These are phyloP conservation scores for Sicyos edulis DNA, from an alignment of 306 rosid genomes.

Conservation along the genomic window DNA sequence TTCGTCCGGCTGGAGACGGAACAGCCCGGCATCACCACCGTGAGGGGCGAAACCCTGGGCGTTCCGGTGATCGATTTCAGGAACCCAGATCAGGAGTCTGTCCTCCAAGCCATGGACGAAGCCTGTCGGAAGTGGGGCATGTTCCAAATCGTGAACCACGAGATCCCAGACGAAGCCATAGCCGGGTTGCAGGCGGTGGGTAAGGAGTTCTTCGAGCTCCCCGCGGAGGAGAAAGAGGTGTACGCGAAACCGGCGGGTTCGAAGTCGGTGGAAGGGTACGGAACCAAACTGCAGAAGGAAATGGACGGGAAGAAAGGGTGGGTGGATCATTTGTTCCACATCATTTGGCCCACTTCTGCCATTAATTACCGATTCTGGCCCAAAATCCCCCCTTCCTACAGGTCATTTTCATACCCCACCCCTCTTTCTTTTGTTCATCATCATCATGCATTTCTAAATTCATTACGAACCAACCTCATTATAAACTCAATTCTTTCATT, in stretches of 20 bases:
- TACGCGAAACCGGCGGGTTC: conserved; percentile 38
- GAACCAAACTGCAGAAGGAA: conserved; percentile 53
- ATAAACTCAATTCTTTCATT: too few species aligned
- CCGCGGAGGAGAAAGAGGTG: conserved; percentile 53
- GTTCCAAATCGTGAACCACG: conserved; percentile 72
- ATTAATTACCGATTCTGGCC: conserved; percentile 65
- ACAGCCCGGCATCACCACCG: conserved; percentile 68
- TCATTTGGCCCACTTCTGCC: conserved; percentile 54
- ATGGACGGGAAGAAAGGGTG: conserved; percentile 55
- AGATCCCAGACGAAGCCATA: conserved; percentile 46
- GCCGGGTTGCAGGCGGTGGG: conserved; percentile 49
- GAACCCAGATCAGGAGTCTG: conserved; percentile 28
- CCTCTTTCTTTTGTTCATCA: too few species aligned
- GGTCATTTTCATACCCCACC: too few species aligned
- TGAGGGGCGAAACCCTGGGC: conserved; percentile 35
- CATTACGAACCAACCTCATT: too few species aligned
- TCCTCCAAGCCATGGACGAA: conserved; percentile 25
- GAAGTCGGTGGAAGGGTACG: conserved; percentile 54
- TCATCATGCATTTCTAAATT: too few species aligned
- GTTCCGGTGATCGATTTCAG: conserved; percentile 54
- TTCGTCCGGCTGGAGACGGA: conserved; percentile 45
- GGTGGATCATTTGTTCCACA: conserved; percentile 76
- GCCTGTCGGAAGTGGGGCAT: conserved; percentile 62
- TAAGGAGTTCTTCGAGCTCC: conserved; percentile 45
- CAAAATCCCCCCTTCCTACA: conserved; percentile 56